phyloP scores from a whole-genome alignment of 805 yeast genomes.

The Zygoascus ofunaensis region DNA sequence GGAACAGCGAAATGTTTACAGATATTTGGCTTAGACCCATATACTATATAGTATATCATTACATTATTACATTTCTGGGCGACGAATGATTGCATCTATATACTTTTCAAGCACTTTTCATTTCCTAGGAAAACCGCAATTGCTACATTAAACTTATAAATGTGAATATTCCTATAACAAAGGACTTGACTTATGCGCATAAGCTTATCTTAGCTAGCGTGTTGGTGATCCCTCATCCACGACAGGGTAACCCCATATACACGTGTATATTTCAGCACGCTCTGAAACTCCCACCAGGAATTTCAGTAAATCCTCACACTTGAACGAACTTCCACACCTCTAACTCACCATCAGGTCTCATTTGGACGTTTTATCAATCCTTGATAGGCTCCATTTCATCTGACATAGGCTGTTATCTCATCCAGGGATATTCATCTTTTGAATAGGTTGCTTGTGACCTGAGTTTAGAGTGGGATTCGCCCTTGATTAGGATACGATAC shows the following conservation, averaged over 20 bases:
- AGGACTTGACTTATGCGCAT: too few species aligned
- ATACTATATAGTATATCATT: not conserved
- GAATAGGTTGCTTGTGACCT: not conserved
- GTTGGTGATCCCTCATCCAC: too few species aligned
- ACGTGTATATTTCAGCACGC: too few species aligned
- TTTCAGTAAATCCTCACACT: too few species aligned
- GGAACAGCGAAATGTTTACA: conserved; percentile 49
- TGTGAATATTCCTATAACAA: too few species aligned
- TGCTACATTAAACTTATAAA: too few species aligned
- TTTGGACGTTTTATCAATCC: not conserved
- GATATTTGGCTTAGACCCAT: conserved; percentile 46
- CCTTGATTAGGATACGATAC: not conserved
- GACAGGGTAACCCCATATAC: too few species aligned
- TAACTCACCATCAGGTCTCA: not conserved
- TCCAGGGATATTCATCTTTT: not conserved
- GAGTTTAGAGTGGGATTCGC: not conserved
- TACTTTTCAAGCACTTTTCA: too few species aligned
- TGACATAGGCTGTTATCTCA: not conserved
- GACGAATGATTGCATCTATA: not conserved
- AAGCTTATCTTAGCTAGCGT: too few species aligned
- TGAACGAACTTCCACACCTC: not conserved
- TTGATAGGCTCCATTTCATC: not conserved
- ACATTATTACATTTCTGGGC: too few species aligned
- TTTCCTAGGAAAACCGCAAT: too few species aligned
- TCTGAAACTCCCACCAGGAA: too few species aligned